A percentile compares a stretch with the other conserved stretches of the same genome.
phyloP scores from a whole-genome alignment of 805 yeast genomes.

The Lipomyces yamanashiensis region DNA sequence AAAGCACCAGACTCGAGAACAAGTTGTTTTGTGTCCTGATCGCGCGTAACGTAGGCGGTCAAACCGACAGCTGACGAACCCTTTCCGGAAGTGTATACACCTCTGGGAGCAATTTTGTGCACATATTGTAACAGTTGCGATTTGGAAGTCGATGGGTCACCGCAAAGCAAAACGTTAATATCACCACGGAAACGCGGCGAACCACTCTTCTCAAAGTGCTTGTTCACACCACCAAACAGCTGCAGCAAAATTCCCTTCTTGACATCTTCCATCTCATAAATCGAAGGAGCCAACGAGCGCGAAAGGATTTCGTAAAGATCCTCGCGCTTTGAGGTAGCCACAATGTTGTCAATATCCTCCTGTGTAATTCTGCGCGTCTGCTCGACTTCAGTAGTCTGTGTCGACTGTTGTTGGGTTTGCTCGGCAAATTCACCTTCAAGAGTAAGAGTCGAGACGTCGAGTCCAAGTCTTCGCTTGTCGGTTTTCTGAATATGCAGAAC shows the following conservation, averaged over 20 bases:
- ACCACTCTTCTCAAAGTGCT: slow-evolving; percentile 86
- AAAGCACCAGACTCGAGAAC: slow-evolving; percentile 96
- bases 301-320: slow-evolving; percentile 87
- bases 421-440: slow-evolving; percentile 57
- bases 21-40: slow-evolving; percentile 87
- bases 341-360: slow-evolving; percentile 70
- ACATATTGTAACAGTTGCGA: slow-evolving; percentile 94
- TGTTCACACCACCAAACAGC: slow-evolving; percentile 94
- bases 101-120: slow-evolving; percentile 97
- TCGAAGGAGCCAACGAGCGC: slow-evolving; percentile 94
- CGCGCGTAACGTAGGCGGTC: slow-evolving; percentile 95
- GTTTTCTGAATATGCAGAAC: slow-evolving; percentile 90
- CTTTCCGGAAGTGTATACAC: slow-evolving; percentile 97
- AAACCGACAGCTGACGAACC: slow-evolving; percentile 99
- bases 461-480: slow-evolving; percentile 79
- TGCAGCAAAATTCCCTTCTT: slow-evolving; percentile 93
- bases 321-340: slow-evolving; percentile 62
- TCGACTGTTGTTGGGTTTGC: slow-evolving; percentile 50
- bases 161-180: slow-evolving; percentile 86
- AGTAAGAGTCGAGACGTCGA: slow-evolving; percentile 67
- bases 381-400: slow-evolving; percentile 61
- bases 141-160: slow-evolving; percentile 97
- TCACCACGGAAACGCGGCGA: slow-evolving; percentile 87
- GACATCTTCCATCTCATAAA: slow-evolving; percentile 94
- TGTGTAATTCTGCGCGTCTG: slow-evolving; percentile 71